Percentiles rank a stretch among this genome's conserved stretches.
Conservation (phyloP, 2,329 filamentous ascomycete species). For the Cladobotryum mycophilum region DNA sequence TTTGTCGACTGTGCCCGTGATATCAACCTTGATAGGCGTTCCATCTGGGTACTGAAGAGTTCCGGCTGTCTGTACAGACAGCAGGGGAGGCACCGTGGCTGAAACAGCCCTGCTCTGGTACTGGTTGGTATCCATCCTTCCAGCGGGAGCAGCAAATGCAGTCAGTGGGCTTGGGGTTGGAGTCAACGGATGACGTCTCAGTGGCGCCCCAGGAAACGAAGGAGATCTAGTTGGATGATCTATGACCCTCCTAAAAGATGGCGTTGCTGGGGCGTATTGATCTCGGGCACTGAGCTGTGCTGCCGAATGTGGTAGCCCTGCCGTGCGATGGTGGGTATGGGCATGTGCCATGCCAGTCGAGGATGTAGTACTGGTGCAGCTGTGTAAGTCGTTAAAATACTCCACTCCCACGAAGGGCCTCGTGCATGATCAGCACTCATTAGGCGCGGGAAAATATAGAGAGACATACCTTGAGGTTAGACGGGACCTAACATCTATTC, state of each 20-base stretch:
- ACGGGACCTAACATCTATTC: constrained; percentile 48
- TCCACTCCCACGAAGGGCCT: background rate
- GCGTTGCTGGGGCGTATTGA: constrained; percentile 46
- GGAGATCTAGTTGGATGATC: constrained; percentile 48
- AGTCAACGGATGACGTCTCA: constrained; percentile 48
- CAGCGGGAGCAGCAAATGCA: constrained; percentile 35
- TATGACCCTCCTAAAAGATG: constrained; percentile 42
- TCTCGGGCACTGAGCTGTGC: constrained; percentile 46
- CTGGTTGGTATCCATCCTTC: constrained; percentile 45
- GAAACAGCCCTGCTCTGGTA: constrained; percentile 26
- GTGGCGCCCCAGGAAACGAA: constrained; percentile 38
- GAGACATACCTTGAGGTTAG: constrained; percentile 49
- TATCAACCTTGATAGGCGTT: constrained; percentile 59
- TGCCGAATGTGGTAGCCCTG: constrained; percentile 46
- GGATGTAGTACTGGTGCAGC: constrained; percentile 38
- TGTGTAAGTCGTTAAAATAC: constrained; percentile 12
- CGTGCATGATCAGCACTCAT: background rate
- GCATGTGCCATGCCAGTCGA: constrained; percentile 53
- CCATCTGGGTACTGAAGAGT: constrained; percentile 56
- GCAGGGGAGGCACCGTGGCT: constrained; percentile 47
- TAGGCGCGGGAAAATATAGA: background rate
- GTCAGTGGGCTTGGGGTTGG: constrained; percentile 45
- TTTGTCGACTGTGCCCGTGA: constrained; percentile 78
- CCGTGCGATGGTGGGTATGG: constrained; percentile 37
- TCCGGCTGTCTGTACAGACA: constrained; percentile 45